Base-by-base conservation (phyloP, 1,139 yeast species). In the Debaryomyces subglobosus region DNA sequence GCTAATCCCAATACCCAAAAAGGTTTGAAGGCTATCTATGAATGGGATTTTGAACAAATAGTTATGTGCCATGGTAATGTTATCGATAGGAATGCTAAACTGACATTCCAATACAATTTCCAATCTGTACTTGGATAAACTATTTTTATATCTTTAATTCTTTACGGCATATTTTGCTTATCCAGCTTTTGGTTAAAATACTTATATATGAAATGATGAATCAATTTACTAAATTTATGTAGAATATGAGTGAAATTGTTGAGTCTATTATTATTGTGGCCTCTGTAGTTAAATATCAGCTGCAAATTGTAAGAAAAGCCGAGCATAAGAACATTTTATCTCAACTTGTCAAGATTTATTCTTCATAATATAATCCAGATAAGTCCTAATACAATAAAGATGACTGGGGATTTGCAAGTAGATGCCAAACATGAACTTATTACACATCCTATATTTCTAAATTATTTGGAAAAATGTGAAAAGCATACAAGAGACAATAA, bases 21-120 rank as follows among this genome's bases (percentile, higher is more conserved):
- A 2, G 81, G 73, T 0, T 51, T 79, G 46, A 56, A 66, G 43
- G 64, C 67, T 4, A 65, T 82, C 42, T 53, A 64, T 45, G 47
- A 55, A 10, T 78, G 82, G 82, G 77, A 77, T 42, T 78, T 82
- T 52, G 72, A 77, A 20, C 66, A 69, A 18, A 69, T 83, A 48
- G 76, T 84, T 30, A 71, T 78, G 59, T 79, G 85, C 53, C 89
- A 84, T 58, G 89, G 89, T 6, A 78, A 78, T 48, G 69, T 81
- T 13, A 64, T 82, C 48, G 81, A 78, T 13, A 59, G 61, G 3
- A 66, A 72, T 45, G 83, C 77, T n/a, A 71, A 71, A 51, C 58
- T 61, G 21, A 62, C 59, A 4, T 58, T 55, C 39, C 32, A 41
- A 6, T 9, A 20, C 12, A 47, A 40, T 23, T 50, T 40, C 13